Percentiles rank a stretch among this genome's conserved stretches.
Conservation (phyloP, 768 basidiomycete species). For the Ephemerocybe angulata region DNA sequence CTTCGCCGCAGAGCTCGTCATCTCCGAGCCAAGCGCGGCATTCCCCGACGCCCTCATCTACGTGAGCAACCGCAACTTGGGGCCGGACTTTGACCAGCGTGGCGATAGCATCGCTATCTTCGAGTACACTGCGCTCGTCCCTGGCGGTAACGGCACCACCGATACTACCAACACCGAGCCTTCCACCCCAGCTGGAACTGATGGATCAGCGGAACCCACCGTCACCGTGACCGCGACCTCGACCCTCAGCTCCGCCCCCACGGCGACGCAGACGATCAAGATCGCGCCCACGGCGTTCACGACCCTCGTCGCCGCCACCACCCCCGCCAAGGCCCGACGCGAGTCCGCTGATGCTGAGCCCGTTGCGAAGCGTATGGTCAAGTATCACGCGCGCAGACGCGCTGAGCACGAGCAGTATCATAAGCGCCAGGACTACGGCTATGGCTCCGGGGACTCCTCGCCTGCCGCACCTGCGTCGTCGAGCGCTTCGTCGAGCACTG, state of each 20-base stretch:
- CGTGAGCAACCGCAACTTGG: slow-evolving; percentile 61
- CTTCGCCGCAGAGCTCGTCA: slow-evolving; percentile 62
- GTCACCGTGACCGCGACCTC: not conserved
- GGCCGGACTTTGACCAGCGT: slow-evolving; percentile 39
- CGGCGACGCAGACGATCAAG: not conserved
- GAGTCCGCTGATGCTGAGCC: not conserved
- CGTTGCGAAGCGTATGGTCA: slow-evolving; percentile 1
- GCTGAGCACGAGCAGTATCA: not conserved
- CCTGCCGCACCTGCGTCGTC: not conserved
- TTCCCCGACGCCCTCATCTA: slow-evolving; percentile 60
- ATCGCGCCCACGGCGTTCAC: not conserved
- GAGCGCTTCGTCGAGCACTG: not conserved
- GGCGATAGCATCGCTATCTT: slow-evolving; percentile 22
- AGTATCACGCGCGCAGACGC: slow-evolving; percentile 6
- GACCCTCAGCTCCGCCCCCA: not conserved
- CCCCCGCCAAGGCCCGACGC: not conserved
- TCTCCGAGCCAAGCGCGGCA: slow-evolving; percentile 41
- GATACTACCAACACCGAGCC: not conserved
- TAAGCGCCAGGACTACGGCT: not conserved
- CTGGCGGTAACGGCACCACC: not conserved
- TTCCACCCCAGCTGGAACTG: too few species aligned
- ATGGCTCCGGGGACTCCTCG: not conserved
- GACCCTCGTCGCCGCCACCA: not conserved
- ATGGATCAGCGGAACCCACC: not conserved
- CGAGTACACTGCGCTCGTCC: not conserved